A percentile compares a stretch with the other conserved stretches of the same genome.
These are phyloP conservation scores for Escovopsis weberi DNA, from an alignment of 2,329 filamentous ascomycete genomes.

Conservation along the genomic window DNA sequence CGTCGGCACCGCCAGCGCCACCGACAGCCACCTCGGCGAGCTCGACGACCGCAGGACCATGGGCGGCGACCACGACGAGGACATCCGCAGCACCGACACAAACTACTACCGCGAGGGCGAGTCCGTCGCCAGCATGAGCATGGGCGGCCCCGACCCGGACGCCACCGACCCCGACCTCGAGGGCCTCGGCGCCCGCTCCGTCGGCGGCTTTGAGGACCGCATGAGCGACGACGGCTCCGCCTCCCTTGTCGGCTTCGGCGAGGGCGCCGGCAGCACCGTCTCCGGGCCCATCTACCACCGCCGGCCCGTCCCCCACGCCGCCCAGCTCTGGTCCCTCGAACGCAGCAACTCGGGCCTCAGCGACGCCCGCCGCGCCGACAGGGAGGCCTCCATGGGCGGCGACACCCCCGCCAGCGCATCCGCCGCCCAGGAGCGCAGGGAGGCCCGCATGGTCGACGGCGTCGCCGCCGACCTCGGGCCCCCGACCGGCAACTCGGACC, in stretches of 20 bases:
- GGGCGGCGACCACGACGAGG: constrained; percentile 38
- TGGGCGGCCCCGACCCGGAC: constrained; percentile 20
- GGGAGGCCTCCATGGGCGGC: constrained; percentile 17
- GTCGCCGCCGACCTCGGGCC: constrained; percentile 41
- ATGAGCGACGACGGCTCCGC: constrained; percentile 77
- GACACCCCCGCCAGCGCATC: constrained; percentile 32
- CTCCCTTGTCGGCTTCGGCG: constrained; percentile 81
- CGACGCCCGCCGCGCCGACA: constrained; percentile 24
- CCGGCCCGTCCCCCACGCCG: constrained; percentile 27
- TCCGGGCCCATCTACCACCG: constrained; percentile 60
- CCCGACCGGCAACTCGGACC: constrained; percentile 31
- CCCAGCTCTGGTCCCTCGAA: constrained; percentile 31
- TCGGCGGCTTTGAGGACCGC: constrained; percentile 47
- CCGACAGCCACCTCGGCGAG: constrained; percentile 51
- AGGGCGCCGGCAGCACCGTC: constrained; percentile 75
- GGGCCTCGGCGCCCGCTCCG: constrained; percentile 29
- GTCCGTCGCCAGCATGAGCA: constrained; percentile 39
- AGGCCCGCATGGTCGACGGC: constrained; percentile 54
- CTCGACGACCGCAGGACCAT: constrained; percentile 38
- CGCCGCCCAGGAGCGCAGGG: constrained; percentile 36
- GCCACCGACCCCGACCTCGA: constrained; percentile 41
- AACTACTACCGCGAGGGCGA: constrained; percentile 38
- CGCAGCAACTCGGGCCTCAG: constrained; percentile 38
- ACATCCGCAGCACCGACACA: constrained; percentile 56
- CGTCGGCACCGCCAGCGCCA: constrained; percentile 80